Conservation (phyloP, 2,329 filamentous ascomycete genomes). For the Fusarium hainanense region DNA sequence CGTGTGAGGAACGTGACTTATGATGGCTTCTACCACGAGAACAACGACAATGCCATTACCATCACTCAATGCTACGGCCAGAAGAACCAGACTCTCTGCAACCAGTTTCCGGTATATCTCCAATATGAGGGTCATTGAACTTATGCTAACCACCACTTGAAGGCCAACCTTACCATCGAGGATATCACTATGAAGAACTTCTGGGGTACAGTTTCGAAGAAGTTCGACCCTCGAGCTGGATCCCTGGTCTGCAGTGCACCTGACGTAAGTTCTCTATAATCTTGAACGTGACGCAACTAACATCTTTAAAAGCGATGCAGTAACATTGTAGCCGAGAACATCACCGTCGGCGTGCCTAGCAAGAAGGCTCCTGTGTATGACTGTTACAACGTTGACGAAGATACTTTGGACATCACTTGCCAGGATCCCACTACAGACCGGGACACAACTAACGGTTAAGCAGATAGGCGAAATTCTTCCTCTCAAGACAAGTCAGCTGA, state of each 20-base stretch:
- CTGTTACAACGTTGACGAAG: conserved; percentile 37
- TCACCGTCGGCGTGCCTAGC: conserved; percentile 40
- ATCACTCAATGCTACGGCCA: conserved; percentile 48
- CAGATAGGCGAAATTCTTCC: background rate
- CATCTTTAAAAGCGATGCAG: conserved; percentile 32
- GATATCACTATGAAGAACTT: conserved; percentile 47
- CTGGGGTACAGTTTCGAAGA: conserved; percentile 46
- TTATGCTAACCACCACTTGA: background rate
- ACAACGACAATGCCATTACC: conserved; percentile 63
- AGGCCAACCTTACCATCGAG: conserved; percentile 45
- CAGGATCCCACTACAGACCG: conserved; percentile 13
- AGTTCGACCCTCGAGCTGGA: conserved; percentile 47
- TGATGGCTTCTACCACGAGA: conserved; percentile 67
- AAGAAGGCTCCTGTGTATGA: conserved; percentile 38
- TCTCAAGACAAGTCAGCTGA: rapidly evolving
- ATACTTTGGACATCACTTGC: conserved; percentile 36
- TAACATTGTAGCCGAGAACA: conserved; percentile 41
- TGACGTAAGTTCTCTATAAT: conserved; percentile 35
- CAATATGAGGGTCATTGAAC: rapidly evolving
- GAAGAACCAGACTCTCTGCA: conserved; percentile 45
- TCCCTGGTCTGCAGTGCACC: conserved; percentile 46
- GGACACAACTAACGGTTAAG: conserved; percentile 26
- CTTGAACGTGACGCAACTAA: background rate
- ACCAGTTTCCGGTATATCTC: conserved; percentile 35
- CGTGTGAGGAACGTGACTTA: conserved; percentile 75